A percentile compares a stretch with the other conserved stretches of the same genome.
Evolutionary conservation across 768 basidiomycete genomes (phyloP).

Genomic region (Boletales sp.): DNA sequence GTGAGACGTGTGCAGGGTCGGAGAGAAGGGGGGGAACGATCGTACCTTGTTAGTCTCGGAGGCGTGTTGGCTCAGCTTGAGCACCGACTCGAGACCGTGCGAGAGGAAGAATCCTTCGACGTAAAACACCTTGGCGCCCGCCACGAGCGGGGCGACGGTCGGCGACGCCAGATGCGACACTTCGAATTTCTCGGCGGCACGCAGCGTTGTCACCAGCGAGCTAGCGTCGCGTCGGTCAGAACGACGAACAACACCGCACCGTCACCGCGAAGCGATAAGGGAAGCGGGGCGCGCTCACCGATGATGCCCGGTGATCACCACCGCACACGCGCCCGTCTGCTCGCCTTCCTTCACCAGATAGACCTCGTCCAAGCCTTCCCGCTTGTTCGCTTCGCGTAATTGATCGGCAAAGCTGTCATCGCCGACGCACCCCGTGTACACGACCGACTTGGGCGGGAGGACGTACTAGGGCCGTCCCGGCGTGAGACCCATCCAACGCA

Average conservation of each 20-base stretch:
- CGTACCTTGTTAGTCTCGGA: slow-evolving; percentile 70
- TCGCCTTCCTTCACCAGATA: slow-evolving; percentile 86
- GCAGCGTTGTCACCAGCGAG: slow-evolving; percentile 89
- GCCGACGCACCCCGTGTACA: slow-evolving; percentile 93
- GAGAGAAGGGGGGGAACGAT: neutral
- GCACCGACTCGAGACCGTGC: slow-evolving; percentile 72
- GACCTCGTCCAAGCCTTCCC: slow-evolving; percentile 83
- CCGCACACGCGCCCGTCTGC: slow-evolving; percentile 95
- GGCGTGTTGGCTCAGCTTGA: slow-evolving; percentile 76
- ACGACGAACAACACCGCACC: neutral
- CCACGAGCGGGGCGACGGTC: slow-evolving; percentile 69
- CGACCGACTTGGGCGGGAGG: slow-evolving; percentile 82
- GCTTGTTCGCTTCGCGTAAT: slow-evolving; percentile 84
- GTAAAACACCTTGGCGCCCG: slow-evolving; percentile 84
- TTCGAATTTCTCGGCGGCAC: slow-evolving; percentile 87
- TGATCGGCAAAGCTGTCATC: slow-evolving; percentile 90
- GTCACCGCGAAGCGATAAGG: neutral
- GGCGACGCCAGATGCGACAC: slow-evolving; percentile 75
- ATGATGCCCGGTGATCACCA: slow-evolving; percentile 90
- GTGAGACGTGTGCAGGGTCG: neutral
- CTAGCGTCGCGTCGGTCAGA: slow-evolving; percentile 37
- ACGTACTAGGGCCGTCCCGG: slow-evolving; percentile 60
- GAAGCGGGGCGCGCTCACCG: slow-evolving; percentile 47
- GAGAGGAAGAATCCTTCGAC: slow-evolving; percentile 98
- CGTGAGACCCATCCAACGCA: slow-evolving; percentile 2